phyloP scores from a whole-genome alignment of 2,329 filamentous ascomycete species.

The Chrysoporthe cubensis region DNA sequence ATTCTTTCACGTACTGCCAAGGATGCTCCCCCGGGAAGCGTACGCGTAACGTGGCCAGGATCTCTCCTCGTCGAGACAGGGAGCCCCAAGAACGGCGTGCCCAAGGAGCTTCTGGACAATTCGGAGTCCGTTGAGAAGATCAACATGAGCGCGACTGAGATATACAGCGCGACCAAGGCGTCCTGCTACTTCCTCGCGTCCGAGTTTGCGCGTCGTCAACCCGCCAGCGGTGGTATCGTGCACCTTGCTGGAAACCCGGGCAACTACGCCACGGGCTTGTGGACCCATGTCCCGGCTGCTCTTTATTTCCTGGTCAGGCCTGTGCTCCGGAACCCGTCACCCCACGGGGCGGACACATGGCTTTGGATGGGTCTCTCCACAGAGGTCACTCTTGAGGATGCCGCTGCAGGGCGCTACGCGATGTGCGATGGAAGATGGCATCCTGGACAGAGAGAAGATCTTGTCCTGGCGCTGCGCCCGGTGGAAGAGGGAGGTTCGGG shows the following conservation, averaged over 20 bases:
- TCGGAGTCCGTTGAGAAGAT: too few species aligned
- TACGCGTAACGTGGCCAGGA: slow-evolving; percentile 32
- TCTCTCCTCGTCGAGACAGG: slow-evolving; percentile 32
- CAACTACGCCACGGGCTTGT: slow-evolving; percentile 15
- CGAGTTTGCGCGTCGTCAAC: slow-evolving; percentile 31
- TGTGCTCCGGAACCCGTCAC: slow-evolving; percentile 21
- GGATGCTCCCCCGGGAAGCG: slow-evolving; percentile 21
- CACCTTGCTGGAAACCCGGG: slow-evolving; percentile 18
- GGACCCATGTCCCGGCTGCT: slow-evolving; percentile 4
- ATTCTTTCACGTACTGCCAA: slow-evolving; percentile 31
- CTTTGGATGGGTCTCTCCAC: slow-evolving; percentile 34
- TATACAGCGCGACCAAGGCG: slow-evolving; percentile 32
- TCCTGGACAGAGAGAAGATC: slow-evolving; percentile 32
- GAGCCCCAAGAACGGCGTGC: slow-evolving; percentile 30
- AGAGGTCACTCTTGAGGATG: slow-evolving; percentile 30
- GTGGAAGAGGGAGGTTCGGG: slow-evolving; percentile 30
- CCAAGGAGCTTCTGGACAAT: slow-evolving; percentile 26
- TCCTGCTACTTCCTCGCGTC: slow-evolving; percentile 34
- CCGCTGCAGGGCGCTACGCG: slow-evolving; percentile 31
- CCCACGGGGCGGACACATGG: slow-evolving; percentile 32
- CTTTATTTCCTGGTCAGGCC: not conserved
- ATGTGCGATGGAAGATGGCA: slow-evolving; percentile 35
- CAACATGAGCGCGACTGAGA: slow-evolving; percentile 2
- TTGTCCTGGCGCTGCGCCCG: slow-evolving; percentile 28
- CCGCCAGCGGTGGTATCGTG: slow-evolving; percentile 23